phyloP scores from a whole-genome alignment of 1,139 yeast species.

The Magnusiomyces ingens region DNA sequence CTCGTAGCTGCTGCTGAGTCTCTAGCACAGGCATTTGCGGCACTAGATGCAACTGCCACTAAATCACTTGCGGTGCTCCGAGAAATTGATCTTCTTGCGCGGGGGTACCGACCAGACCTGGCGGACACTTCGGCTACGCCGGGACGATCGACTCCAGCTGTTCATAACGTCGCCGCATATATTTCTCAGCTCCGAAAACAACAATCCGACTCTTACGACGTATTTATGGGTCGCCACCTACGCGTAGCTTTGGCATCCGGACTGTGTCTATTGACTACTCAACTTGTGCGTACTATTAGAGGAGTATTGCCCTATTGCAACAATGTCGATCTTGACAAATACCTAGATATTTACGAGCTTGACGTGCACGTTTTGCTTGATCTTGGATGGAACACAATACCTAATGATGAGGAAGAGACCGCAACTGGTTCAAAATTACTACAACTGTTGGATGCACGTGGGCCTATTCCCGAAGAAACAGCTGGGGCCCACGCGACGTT shows the following conservation, averaged over 20 bases:
- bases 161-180: constrained; percentile 14
- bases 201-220: constrained; percentile 4
- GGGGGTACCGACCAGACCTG: constrained; percentile 30
- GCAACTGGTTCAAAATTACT: constrained; percentile 17
- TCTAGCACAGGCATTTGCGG: constrained; percentile 27
- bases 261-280: constrained; percentile 26
- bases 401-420: constrained; percentile 19
- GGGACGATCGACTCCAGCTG: not conserved
- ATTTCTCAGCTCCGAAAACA: constrained; percentile 8
- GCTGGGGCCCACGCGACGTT: constrained; percentile 30
- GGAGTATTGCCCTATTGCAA: constrained; percentile 28
- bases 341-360: constrained; percentile 39
- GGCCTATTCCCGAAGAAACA: constrained; percentile 18
- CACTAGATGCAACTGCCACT: constrained; percentile 31
- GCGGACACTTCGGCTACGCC: constrained; percentile 3
- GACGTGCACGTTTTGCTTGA: constrained; percentile 23
- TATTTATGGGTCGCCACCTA: constrained; percentile 25
- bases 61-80: constrained; percentile 31
- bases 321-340: constrained; percentile 35
- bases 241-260: constrained; percentile 30
- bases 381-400: constrained; percentile 13
- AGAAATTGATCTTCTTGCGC: constrained; percentile 34
- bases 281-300: constrained; percentile 27
- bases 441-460: constrained; percentile 13
- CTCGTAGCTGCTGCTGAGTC: constrained; percentile 28